Evolutionary conservation across 441 rosid genomes (phyloP).

Genomic region (Mallotus repandus): DNA sequence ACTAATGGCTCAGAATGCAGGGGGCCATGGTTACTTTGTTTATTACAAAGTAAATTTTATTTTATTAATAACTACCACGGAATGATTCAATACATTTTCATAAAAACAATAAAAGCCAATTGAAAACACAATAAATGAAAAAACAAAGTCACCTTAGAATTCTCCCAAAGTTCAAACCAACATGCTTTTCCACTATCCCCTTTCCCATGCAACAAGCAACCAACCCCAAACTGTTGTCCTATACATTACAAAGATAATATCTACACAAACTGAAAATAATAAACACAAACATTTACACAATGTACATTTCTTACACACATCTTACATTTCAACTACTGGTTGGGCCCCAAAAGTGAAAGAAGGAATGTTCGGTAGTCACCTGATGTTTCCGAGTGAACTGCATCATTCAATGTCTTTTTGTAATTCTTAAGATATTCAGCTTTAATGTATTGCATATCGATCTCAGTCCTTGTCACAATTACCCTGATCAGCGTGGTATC

Average conservation of each 20-base stretch:
- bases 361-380: constrained; percentile 61
- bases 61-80: too few relatives aligned
- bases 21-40: too few relatives aligned
- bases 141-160: too few relatives aligned
- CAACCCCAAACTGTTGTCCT: neutral
- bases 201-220: neutral
- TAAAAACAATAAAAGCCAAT: too few relatives aligned
- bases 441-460: constrained; percentile 67
- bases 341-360: constrained; percentile 54
- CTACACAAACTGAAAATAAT: neutral
- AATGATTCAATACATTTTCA: too few relatives aligned
- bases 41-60: too few relatives aligned
- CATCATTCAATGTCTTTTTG: constrained; percentile 52
- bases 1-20: neutral
- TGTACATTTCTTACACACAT: neutral
- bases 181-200: neutral
- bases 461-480: constrained; percentile 63
- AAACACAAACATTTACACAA: neutral
- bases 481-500: constrained; percentile 51
- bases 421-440: constrained; percentile 60
- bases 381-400: constrained; percentile 63
- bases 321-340: constrained; percentile 24
- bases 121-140: too few relatives aligned
- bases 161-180: neutral
- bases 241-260: neutral